phyloP scores from a whole-genome alignment of 768 basidiomycete species.

The Rhodotorula toruloides region DNA sequence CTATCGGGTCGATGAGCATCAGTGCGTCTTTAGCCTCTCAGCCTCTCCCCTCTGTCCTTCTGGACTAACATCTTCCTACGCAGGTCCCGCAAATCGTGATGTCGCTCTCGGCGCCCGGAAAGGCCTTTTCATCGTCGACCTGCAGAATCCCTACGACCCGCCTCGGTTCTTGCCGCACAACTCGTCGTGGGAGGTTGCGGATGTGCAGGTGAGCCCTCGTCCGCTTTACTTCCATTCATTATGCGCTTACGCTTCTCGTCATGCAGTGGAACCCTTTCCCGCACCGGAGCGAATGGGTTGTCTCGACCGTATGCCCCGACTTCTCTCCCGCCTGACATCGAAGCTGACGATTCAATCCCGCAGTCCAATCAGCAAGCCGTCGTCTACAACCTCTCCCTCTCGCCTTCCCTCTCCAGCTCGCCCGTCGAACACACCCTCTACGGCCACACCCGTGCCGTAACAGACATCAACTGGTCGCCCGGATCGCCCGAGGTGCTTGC shows the following conservation, averaged over 20 bases:
- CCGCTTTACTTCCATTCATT: constrained; percentile 18
- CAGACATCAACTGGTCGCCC: constrained; percentile 96
- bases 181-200: constrained; percentile 82
- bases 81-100: constrained; percentile 68
- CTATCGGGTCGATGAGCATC: constrained; percentile 45
- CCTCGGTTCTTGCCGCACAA: constrained; percentile 94
- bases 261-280: constrained; percentile 73
- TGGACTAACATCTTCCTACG: constrained; percentile 32
- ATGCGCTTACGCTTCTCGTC: constrained; percentile 63
- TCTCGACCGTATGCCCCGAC: constrained; percentile 55
- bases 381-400: constrained; percentile 79
- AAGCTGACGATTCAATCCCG: neutral
- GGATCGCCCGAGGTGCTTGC: constrained; percentile 72
- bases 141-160: constrained; percentile 75
- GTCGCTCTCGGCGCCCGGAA: constrained; percentile 84
- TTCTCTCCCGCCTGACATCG: neutral
- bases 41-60: neutral
- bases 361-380: constrained; percentile 76
- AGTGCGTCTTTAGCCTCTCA: neutral
- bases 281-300: constrained; percentile 68
- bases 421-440: constrained; percentile 78
- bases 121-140: constrained; percentile 90
- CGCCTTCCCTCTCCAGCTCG: constrained; percentile 54
- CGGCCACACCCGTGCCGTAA: constrained; percentile 89
- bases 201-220: constrained; percentile 28